Conservation (phyloP, 2,329 filamentous ascomycete genomes). For the Ascochyta koolunga region DNA sequence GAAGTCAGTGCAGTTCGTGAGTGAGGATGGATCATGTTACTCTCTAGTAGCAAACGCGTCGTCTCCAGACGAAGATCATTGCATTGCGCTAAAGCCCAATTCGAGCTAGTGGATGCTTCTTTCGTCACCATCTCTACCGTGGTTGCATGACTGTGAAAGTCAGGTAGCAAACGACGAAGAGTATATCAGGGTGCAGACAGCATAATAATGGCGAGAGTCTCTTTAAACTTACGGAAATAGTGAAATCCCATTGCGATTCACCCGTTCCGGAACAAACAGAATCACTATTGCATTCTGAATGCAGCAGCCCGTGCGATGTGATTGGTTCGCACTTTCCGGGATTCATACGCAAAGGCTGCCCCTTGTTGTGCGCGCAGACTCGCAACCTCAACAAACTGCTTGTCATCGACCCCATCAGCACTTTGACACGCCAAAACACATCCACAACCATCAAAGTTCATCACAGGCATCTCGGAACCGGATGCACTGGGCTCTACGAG, state of each 20-base stretch:
- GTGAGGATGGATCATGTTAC: not conserved
- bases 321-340: constrained; percentile 9
- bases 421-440: constrained; percentile 26
- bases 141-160: not conserved
- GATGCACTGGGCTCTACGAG: constrained; percentile 30
- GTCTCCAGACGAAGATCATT: constrained; percentile 10
- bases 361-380: constrained; percentile 21
- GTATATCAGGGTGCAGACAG: not conserved
- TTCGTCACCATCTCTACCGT: constrained; percentile 3
- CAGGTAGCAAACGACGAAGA: not conserved
- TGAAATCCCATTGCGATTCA: not conserved
- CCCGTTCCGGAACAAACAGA: not conserved
- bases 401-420: constrained; percentile 10
- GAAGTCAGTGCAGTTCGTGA: not conserved
- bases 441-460: constrained; percentile 28
- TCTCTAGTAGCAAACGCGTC: constrained; percentile 1
- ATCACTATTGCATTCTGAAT: constrained; percentile 8
- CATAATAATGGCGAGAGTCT: not conserved
- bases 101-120: constrained; percentile 6
- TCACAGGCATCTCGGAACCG: constrained; percentile 27
- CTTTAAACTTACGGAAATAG: not conserved
- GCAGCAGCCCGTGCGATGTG: constrained; percentile 5
- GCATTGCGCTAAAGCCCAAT: constrained; percentile 3
- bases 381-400: constrained; percentile 23
- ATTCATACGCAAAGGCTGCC: constrained; percentile 7